Conservation (phyloP, 805 yeast genomes). For the Candida stauntonica region DNA sequence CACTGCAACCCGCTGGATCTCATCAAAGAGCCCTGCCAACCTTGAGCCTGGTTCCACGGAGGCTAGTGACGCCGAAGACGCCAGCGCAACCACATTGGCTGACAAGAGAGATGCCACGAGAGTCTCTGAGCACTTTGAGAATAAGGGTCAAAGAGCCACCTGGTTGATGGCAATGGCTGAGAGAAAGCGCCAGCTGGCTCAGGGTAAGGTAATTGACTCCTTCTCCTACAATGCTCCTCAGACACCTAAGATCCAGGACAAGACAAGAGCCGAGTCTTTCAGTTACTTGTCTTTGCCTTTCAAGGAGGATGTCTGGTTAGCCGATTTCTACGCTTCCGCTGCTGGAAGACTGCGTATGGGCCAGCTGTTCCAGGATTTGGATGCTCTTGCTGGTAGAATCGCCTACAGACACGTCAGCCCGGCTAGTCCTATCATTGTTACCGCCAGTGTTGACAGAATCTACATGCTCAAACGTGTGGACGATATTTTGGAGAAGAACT, state of each 20-base stretch:
- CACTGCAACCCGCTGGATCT: slow-evolving; percentile 2
- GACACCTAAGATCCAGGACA: slow-evolving; percentile 64
- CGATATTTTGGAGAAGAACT: slow-evolving; percentile 67
- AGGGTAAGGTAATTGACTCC: slow-evolving; percentile 70
- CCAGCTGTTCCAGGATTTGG: slow-evolving; percentile 89
- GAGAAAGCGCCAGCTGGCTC: slow-evolving; percentile 61
- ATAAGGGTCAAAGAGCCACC: slow-evolving; percentile 47
- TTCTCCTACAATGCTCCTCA: slow-evolving; percentile 69
- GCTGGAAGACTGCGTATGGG: slow-evolving; percentile 91
- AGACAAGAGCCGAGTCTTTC: slow-evolving; percentile 75
- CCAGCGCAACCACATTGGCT: slow-evolving; percentile 63
- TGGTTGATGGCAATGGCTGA: slow-evolving; percentile 86
- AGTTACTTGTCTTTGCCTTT: slow-evolving; percentile 70
- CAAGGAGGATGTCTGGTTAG: slow-evolving; percentile 73
- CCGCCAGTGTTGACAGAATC: slow-evolving; percentile 91
- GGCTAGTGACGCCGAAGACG: slow-evolving; percentile 67
- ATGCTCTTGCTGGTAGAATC: slow-evolving; percentile 89
- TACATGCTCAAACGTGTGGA: slow-evolving; percentile 83
- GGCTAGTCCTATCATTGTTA: slow-evolving; percentile 91
- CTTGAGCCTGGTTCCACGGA: slow-evolving; percentile 37
- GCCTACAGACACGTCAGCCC: slow-evolving; percentile 94
- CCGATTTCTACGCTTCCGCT: slow-evolving; percentile 86
- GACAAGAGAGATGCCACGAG: slow-evolving; percentile 53
- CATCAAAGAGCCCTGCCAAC: slow-evolving; percentile 27
- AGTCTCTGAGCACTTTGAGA: slow-evolving; percentile 25